Base-by-base conservation (phyloP, 2,329 filamentous ascomycete genomes). In the Trichoderma lentiforme region DNA sequence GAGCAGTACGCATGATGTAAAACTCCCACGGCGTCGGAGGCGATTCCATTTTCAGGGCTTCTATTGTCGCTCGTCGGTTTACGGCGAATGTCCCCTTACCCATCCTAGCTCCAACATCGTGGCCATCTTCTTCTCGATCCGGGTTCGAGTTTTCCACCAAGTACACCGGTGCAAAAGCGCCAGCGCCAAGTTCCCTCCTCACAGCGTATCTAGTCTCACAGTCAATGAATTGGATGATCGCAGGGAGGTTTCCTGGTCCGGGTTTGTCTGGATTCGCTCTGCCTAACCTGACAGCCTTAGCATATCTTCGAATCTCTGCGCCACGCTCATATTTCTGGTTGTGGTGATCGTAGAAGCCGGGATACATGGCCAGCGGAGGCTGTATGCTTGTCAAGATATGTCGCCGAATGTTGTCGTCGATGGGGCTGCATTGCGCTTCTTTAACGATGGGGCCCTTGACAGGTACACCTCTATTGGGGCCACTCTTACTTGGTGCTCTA, bases 161-260 rank as follows among this genome's bases (percentile, higher is more conserved):
- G 79, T 98, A 99, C 3, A 99, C 96, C 0, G 96, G 95, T 0
- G 95, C 96, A 81, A 97, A 99, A 1, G 96, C 96, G 9, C 96
- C 96, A 32, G 94, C 93, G 1, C 96, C 96, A 14, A 99, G 89
- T 80, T 98, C 94, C 64, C 91, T 90, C 78, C 92, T 93, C 71
- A 98, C 82, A 1, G 89, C 91, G 81, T 98, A 99, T 56, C 87
- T 88, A 51, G 90, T 86, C 26, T 87, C 83, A 2, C 88, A 86
- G 51, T 89, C 89, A 0, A 89, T 86, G 73, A 98, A 93, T 56
- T 89, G 84, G 26, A 98, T 85, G 4, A 88, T 84, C 0, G 93
- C 90, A 0, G 90, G 87, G 57, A 88, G 86, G 82, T 2, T 90
- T 81, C 30, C 57, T 4, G 89, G 88, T 11, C 86, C 86, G 2